Evolutionary conservation across 169 alveolate species (phyloP).

Genomic region (Prorocentrum cordatum): DNA sequence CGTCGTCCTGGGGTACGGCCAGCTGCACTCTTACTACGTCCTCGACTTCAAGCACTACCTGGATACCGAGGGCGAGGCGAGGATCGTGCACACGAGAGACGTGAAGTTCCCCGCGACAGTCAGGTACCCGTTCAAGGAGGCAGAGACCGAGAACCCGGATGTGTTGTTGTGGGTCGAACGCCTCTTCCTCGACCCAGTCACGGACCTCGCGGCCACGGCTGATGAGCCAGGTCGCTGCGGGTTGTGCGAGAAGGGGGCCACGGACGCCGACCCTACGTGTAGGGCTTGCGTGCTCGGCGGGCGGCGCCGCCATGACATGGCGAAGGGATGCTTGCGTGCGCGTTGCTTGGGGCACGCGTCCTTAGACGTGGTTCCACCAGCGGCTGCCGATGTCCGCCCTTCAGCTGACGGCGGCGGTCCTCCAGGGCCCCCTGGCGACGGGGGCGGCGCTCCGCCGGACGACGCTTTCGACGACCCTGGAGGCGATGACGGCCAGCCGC

Average conservation of each 20-base stretch:
- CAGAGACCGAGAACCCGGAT: neutral
- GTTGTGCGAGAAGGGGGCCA: neutral
- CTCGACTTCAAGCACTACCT: neutral
- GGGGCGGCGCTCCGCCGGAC: too few species aligned
- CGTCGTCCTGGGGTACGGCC: neutral
- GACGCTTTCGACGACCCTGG: too few species aligned
- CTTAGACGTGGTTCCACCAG: too few species aligned
- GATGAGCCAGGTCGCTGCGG: neutral
- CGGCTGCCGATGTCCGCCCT: too few species aligned
- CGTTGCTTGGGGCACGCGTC: too few species aligned
- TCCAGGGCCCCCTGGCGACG: too few species aligned
- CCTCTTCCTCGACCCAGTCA: neutral
- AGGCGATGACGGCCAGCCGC: too few species aligned
- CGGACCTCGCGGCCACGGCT: neutral
- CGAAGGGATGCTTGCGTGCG: too few species aligned
- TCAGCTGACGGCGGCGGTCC: too few species aligned
- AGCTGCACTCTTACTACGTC: neutral
- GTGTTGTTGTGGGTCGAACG: neutral
- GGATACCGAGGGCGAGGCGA: neutral
- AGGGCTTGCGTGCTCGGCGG: neutral
- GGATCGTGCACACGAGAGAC: neutral
- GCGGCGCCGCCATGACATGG: neutral
- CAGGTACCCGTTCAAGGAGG: neutral
- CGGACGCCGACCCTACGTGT: neutral
- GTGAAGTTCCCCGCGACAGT: neutral